Evolutionary conservation across 805 yeast genomes (phyloP).

Genomic region (Lachancea quebecensis): DNA sequence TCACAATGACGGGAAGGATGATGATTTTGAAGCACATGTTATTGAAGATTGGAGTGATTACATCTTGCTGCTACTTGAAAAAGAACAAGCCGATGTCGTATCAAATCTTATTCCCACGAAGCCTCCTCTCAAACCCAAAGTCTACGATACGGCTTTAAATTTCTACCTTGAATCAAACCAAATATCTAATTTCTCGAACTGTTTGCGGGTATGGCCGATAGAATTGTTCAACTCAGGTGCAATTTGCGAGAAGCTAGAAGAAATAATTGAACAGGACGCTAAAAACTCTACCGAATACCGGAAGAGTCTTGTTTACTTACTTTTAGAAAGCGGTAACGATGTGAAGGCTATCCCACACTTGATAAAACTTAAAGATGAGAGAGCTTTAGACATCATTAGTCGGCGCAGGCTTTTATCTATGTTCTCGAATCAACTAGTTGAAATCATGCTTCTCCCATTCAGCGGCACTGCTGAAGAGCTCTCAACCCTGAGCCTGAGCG

Average conservation of each 20-base stretch:
- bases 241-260: constrained; percentile 43
- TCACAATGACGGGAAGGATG: constrained; percentile 16
- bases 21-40: constrained; percentile 18
- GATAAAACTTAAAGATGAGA: constrained; percentile 46
- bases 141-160: constrained; percentile 43
- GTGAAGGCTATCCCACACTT: constrained; percentile 59
- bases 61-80: constrained; percentile 45
- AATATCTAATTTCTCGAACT: constrained; percentile 34
- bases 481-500: constrained; percentile 35
- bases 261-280: constrained; percentile 33
- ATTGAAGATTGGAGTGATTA: constrained; percentile 58
- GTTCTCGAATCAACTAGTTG: constrained; percentile 44
- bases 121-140: constrained; percentile 31
- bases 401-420: constrained; percentile 54
- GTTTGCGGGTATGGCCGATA: constrained; percentile 52
- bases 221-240: constrained; percentile 41
- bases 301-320: constrained; percentile 43
- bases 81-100: constrained; percentile 40
- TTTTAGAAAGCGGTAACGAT: constrained; percentile 52
- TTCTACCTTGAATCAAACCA: constrained; percentile 37
- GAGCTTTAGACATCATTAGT: constrained; percentile 51
- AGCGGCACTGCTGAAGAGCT: constrained; percentile 31
- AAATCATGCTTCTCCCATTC: constrained; percentile 41
- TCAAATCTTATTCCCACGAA: constrained; percentile 51
- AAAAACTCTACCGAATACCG: constrained; percentile 31